phyloP scores from a whole-genome alignment of 2,329 filamentous ascomycete species.

The Microdochium trichocladiopsis region DNA sequence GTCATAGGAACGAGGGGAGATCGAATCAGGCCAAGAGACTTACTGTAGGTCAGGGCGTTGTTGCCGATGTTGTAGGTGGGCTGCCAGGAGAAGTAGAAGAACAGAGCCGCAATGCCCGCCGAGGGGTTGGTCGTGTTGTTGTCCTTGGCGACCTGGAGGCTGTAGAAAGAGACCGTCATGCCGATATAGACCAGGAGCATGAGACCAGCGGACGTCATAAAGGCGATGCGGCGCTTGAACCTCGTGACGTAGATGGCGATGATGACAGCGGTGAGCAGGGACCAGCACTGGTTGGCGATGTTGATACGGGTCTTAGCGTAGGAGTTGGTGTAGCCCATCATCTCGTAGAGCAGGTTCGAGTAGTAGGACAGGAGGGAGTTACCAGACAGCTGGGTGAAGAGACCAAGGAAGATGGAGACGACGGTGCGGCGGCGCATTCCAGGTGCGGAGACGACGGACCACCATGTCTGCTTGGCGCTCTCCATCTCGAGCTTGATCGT shows the following conservation, averaged over 20 bases:
- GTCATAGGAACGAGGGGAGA: too few species aligned
- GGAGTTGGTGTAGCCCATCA: constrained; percentile 34
- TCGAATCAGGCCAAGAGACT: too few species aligned
- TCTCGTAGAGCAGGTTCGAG: constrained; percentile 12
- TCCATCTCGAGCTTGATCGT: constrained; percentile 48
- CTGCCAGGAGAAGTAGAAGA: constrained; percentile 55
- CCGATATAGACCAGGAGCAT: constrained; percentile 39
- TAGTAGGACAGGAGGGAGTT: constrained; percentile 34
- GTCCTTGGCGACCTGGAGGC: constrained; percentile 21
- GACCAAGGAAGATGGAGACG: constrained; percentile 27
- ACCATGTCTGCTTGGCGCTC: constrained; percentile 36
- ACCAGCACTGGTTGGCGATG: constrained; percentile 35
- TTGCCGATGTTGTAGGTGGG: constrained; percentile 60
- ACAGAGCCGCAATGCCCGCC: constrained; percentile 29
- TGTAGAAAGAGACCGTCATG: constrained; percentile 42
- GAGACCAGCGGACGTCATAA: constrained; percentile 29
- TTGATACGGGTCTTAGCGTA: constrained; percentile 38
- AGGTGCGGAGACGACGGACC: constrained; percentile 27
- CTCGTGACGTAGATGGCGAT: constrained; percentile 31
- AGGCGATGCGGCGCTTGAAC: constrained; percentile 28
- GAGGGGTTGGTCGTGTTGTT: constrained; percentile 16
- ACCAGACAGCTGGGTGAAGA: constrained; percentile 33
- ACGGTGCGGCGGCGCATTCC: constrained; percentile 30
- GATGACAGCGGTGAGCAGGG: constrained; percentile 30
- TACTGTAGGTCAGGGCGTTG: constrained; percentile 58